These are phyloP conservation scores for Camellia japonica DNA, from an alignment of 148 eudicot species.

Conservation along the genomic window DNA sequence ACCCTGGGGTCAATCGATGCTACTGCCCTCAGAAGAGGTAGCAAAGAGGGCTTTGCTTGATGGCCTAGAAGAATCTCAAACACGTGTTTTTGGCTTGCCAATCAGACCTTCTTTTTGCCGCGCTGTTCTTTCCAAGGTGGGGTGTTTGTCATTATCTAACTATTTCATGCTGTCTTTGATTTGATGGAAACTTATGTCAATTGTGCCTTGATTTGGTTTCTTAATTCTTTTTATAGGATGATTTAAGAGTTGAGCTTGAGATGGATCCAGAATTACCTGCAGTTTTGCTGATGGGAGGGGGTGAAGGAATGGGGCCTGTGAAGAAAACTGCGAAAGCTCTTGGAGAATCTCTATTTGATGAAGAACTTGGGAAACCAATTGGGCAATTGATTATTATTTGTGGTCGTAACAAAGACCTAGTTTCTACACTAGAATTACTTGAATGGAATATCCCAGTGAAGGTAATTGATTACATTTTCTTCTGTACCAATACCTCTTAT, in stretches of 20 bases:
- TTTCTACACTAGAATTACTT: constrained; percentile 52
- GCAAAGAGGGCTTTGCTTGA: constrained; percentile 85
- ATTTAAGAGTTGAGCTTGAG: constrained; percentile 72
- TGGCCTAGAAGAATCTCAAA: constrained; percentile 77
- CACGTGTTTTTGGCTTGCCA: constrained; percentile 87
- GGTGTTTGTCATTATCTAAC: background rate
- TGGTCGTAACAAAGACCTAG: constrained; percentile 76
- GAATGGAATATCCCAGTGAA: constrained; percentile 93
- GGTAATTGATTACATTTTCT: constrained; percentile 32
- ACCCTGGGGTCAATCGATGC: constrained; percentile 83
- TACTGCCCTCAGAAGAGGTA: constrained; percentile 89
- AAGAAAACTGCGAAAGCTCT: constrained; percentile 86
- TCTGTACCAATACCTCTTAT: background rate
- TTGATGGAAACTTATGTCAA: background rate
- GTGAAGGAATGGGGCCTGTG: constrained; percentile 99
- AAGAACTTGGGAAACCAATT: constrained; percentile 58
- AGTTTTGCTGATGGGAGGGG: constrained; percentile 93
- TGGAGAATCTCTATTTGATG: constrained; percentile 61
- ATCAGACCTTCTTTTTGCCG: constrained; percentile 86
- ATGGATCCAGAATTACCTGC: constrained; percentile 81
- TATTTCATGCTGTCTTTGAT: background rate
- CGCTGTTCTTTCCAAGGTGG: constrained; percentile 74
- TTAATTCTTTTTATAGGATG: constrained; percentile 42
- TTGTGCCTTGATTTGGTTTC: constrained; percentile 8
- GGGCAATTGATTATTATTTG: constrained; percentile 82